These are phyloP conservation scores for Alternaria sp. DNA, from an alignment of 2,329 filamentous ascomycete genomes.

Conservation along the genomic window DNA sequence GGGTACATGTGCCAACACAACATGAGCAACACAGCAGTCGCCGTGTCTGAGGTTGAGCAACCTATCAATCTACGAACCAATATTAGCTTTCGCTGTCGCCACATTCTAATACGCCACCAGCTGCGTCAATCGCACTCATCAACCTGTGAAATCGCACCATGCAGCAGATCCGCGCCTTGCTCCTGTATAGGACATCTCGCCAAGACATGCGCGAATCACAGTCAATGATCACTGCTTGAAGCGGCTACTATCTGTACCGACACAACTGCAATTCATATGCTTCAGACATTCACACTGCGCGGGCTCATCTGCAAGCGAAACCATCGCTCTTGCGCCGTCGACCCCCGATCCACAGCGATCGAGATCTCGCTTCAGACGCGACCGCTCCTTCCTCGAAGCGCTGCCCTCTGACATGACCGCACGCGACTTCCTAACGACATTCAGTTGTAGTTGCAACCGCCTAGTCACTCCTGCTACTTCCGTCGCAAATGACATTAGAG, in stretches of 20 bases:
- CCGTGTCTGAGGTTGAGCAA: slow-evolving; percentile 22
- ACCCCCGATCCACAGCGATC: slow-evolving; percentile 5
- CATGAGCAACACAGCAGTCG: slow-evolving; percentile 25
- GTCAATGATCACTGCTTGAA: slow-evolving; percentile 12
- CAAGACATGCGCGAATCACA: slow-evolving; percentile 23
- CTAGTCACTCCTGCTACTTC: neutral
- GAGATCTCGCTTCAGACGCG: slow-evolving; percentile 11
- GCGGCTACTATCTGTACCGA: neutral
- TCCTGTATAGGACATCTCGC: slow-evolving; percentile 27
- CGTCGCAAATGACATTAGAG: neutral
- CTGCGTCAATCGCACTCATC: slow-evolving; percentile 8
- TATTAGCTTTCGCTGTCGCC: slow-evolving; percentile 25
- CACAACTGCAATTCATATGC: slow-evolving; percentile 5
- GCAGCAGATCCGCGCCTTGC: slow-evolving; percentile 9
- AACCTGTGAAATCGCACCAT: slow-evolving; percentile 4
- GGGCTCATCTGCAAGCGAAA: slow-evolving; percentile 5
- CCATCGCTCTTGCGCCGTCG: slow-evolving; percentile 7
- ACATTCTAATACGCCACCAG: slow-evolving; percentile 12
- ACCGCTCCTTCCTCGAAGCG: neutral
- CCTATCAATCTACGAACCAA: slow-evolving; percentile 29
- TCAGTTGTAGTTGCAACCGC: neutral
- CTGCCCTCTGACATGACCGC: neutral
- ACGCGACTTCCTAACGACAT: neutral
- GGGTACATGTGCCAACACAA: slow-evolving; percentile 23
- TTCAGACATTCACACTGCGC: neutral